A percentile compares a stretch with the other conserved stretches of the same genome.
These are phyloP conservation scores for Calendula officinalis DNA, from an alignment of 129 eudicot species.

Conservation along the genomic window DNA sequence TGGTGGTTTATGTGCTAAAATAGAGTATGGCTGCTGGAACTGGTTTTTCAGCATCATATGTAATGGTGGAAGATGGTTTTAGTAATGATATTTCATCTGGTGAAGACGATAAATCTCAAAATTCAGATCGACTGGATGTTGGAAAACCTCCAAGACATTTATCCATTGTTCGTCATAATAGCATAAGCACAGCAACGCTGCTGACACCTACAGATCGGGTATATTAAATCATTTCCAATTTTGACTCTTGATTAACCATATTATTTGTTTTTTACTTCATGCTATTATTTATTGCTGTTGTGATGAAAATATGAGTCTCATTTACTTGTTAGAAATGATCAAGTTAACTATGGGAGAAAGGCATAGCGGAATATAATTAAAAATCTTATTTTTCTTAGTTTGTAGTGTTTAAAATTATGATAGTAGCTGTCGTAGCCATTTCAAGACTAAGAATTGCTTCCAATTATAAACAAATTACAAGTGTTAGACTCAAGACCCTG, in stretches of 20 bases:
- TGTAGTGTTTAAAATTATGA: neutral
- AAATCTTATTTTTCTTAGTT: too few species aligned
- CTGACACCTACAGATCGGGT: constrained; percentile 51
- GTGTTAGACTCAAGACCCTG: neutral
- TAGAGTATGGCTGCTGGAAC: constrained; percentile 72
- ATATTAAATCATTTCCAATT: constrained; percentile 14
- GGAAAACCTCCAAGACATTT: constrained; percentile 62
- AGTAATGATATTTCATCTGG: constrained; percentile 37
- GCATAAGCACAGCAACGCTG: constrained; percentile 48
- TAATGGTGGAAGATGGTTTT: constrained; percentile 42
- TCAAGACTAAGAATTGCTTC: constrained; percentile 2
- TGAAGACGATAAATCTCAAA: constrained; percentile 36
- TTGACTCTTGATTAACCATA: constrained; percentile 7
- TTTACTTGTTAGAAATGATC: constrained; percentile 4
- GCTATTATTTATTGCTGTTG: neutral
- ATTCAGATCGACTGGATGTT: constrained; percentile 42
- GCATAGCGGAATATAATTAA: constrained; percentile 3
- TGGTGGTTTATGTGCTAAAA: constrained; percentile 29
- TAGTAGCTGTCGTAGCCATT: neutral
- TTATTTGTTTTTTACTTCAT: neutral
- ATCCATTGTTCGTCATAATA: constrained; percentile 51
- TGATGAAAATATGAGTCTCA: neutral
- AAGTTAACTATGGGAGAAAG: neutral
- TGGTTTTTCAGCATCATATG: constrained; percentile 50
- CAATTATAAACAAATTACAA: neutral